These are phyloP conservation scores for Chrysoporthe deuterocubensis DNA, from an alignment of 2,329 filamentous ascomycete genomes.

Conservation along the genomic window DNA sequence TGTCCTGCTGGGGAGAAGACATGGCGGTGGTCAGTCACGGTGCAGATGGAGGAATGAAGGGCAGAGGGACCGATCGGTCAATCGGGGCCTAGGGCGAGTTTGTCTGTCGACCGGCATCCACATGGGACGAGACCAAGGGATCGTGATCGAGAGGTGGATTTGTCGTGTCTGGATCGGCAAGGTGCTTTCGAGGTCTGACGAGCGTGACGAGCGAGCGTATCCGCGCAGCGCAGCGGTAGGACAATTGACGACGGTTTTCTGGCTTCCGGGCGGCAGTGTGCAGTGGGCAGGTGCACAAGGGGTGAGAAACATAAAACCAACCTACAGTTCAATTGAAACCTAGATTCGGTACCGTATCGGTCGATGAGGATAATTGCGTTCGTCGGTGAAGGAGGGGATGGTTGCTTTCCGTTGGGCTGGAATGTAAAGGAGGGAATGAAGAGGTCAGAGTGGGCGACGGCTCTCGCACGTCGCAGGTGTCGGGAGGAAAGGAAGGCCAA, in stretches of 20 bases:
- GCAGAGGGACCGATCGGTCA: slow-evolving; percentile 8
- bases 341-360: background rate
- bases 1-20: slow-evolving; percentile 25
- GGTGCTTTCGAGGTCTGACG: slow-evolving; percentile 27
- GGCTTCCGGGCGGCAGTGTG: slow-evolving; percentile 20
- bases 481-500: slow-evolving; percentile 7
- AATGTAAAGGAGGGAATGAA: slow-evolving; percentile 31
- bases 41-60: slow-evolving; percentile 4
- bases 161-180: slow-evolving; percentile 8
- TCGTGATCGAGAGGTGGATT: background rate
- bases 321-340: slow-evolving; percentile 31
- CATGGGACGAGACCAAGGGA: background rate
- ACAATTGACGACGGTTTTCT: slow-evolving; percentile 23
- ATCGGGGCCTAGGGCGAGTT: background rate
- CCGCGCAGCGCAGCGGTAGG: slow-evolving; percentile 17
- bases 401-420: slow-evolving; percentile 22
- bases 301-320: slow-evolving; percentile 22
- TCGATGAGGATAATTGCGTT: slow-evolving; percentile 16
- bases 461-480: slow-evolving; percentile 7
- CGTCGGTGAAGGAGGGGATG: slow-evolving; percentile 26
- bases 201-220: slow-evolving; percentile 4
- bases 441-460: slow-evolving; percentile 23
- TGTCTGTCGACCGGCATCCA: background rate
- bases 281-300: slow-evolving; percentile 3
- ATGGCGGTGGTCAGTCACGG: slow-evolving; percentile 24